Conservation (phyloP, 257 asterid species). For the Solanum piurae region DNA sequence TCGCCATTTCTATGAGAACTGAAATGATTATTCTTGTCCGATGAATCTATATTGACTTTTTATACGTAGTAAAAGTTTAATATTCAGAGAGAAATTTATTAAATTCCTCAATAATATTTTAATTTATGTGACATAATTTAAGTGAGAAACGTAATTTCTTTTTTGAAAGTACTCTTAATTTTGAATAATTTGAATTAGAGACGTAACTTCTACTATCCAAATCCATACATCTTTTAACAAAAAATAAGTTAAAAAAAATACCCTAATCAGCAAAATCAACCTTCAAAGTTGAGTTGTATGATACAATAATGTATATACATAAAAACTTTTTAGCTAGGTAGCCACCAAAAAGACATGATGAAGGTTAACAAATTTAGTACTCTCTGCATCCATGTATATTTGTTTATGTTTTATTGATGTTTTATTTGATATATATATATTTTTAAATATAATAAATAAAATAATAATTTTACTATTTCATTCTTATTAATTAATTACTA, state of each 20-base stretch:
- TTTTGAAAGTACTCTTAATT: not conserved
- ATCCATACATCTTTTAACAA: not conserved
- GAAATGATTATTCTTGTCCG: too few relatives aligned
- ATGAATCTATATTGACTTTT: too few relatives aligned
- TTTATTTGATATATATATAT: not conserved
- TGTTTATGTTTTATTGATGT: not conserved
- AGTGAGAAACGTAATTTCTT: not conserved
- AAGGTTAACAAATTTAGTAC: not conserved
- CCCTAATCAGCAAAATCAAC: not conserved
- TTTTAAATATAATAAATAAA: not conserved
- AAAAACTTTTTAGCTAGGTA: not conserved
- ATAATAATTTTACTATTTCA: not conserved
- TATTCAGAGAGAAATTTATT: too few relatives aligned
- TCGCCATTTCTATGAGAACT: fast-evolving
- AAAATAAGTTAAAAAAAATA: not conserved
- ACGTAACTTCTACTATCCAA: not conserved
- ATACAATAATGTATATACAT: not conserved
- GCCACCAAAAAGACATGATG: not conserved
- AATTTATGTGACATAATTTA: not conserved
- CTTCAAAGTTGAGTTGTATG: not conserved
- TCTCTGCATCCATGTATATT: not conserved
- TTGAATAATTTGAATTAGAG: not conserved
- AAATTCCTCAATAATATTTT: too few relatives aligned
- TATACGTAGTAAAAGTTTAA: too few relatives aligned
- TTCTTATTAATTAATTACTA: not conserved